Evolutionary conservation across 1,139 yeast species (phyloP).

Genomic region (Schizosaccharomyces versatilis): DNA sequence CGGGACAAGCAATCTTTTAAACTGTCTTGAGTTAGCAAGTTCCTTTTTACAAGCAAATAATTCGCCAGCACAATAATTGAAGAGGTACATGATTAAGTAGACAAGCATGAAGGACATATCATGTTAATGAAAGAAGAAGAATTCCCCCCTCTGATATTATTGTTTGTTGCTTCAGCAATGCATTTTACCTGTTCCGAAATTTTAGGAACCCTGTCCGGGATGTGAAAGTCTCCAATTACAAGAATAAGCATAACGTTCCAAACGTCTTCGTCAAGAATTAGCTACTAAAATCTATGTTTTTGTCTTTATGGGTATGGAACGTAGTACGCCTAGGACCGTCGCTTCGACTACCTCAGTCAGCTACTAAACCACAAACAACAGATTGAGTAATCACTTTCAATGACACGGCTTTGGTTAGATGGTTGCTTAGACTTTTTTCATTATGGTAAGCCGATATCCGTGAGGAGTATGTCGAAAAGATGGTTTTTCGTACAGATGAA

Average conservation of each 20-base stretch:
- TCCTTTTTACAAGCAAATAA: not conserved
- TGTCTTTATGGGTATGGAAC: not conserved
- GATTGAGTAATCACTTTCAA: not conserved
- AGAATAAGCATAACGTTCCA: conserved; percentile 42
- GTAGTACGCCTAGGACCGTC: not conserved
- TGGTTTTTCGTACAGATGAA: no score
- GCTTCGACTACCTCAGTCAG: not conserved
- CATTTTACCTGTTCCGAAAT: conserved; percentile 6
- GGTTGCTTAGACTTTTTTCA: conserved; percentile 2
- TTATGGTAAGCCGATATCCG: not conserved
- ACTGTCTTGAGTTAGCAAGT: conserved; percentile 25
- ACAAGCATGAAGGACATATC: no score
- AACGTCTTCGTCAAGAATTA: not conserved
- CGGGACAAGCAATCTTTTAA: conserved; percentile 52
- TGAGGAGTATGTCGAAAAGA: no score
- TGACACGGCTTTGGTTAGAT: conserved; percentile 1
- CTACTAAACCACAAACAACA: not conserved
- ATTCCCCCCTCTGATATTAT: no score
- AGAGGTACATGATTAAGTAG: no score
- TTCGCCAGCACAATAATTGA: no score
- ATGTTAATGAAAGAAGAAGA: no score
- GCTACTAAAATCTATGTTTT: not conserved
- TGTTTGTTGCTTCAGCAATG: not conserved
- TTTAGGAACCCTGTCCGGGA: conserved; percentile 63
- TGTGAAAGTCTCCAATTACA: conserved; percentile 72